Base-by-base conservation (phyloP, 1,284 basidiomycete species). In the Tetrapyrgos nigripes region DNA sequence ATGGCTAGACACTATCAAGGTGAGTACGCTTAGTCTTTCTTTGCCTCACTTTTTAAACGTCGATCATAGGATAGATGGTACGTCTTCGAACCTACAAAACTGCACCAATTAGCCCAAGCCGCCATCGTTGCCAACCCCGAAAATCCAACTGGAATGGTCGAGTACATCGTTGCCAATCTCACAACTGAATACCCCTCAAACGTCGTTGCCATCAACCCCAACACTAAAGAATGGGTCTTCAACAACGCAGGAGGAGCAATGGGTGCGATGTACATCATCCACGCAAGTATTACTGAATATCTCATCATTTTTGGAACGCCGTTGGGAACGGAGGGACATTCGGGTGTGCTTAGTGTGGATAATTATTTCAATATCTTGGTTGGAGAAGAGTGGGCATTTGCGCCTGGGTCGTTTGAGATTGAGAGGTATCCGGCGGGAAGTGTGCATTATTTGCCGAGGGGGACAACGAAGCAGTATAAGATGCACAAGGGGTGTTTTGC, bases 171-270 rank as follows among this genome's bases (percentile, higher is more conserved):
- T 57, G 68, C 83, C 19, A 89, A 92, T 73, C 87, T 96, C 60
- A 89, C 87, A 13, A 73, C 78, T 11, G 88, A 85, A 8, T 90
- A 94, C 70, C 79, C 89, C 6, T 62, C 79, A 23, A 71, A 76
- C n/a, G 68, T 77, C 37, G 79, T 91, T 52, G 77, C 82, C 13
- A 67, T 95, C 63, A 90, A 91, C 73, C 74, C 83, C 21, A 73
- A 92, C 75, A 65, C 79, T 6, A 79, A 83, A 50, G 96, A 98
- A 70, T 98, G 97, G 97, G 87, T 98, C 45, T 94, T 97, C 78
- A 98, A 91, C 81, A 99, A 99, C 70, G 97, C 97, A 1, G 97
- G 96, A 19, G 97, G 97, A 54, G 97, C 97, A 1, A 99, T 98
- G 97, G 97, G 94, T 46, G 89, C 90, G 46, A 98, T 99, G 97